phyloP scores from a whole-genome alignment of 192 early-diverging fungal species.

The Rhizophlyctis rosea region DNA sequence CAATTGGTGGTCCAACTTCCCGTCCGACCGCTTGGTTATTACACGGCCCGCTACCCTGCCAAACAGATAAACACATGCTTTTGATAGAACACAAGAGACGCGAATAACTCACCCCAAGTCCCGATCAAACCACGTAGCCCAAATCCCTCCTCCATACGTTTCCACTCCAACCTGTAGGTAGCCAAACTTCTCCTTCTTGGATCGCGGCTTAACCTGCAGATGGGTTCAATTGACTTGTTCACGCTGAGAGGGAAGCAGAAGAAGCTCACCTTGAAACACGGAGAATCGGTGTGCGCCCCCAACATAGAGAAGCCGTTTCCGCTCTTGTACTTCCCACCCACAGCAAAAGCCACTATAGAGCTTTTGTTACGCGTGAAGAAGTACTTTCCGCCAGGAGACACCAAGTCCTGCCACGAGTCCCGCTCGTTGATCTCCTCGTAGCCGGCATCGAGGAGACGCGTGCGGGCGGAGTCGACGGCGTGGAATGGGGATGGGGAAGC shows the following conservation, averaged over 20 bases:
- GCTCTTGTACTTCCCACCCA: slow-evolving; percentile 65
- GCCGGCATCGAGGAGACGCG: slow-evolving; percentile 68
- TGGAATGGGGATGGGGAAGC: slow-evolving; percentile 95
- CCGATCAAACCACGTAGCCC: slow-evolving; percentile 99
- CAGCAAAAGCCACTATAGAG: slow-evolving; percentile 76
- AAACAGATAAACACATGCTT: not conserved
- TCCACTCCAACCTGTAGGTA: slow-evolving; percentile 82
- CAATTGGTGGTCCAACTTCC: slow-evolving; percentile 65
- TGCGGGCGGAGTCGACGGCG: slow-evolving; percentile 76
- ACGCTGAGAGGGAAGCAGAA: not conserved
- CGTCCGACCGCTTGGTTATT: slow-evolving; percentile 69
- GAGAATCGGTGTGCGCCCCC: slow-evolving; percentile 96
- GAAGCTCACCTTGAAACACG: slow-evolving; percentile 79
- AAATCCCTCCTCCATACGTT: slow-evolving; percentile 92
- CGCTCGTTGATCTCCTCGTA: slow-evolving; percentile 89
- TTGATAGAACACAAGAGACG: not conserved
- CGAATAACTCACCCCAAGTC: slow-evolving; percentile 66
- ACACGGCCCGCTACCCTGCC: slow-evolving; percentile 85
- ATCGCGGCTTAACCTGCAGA: slow-evolving; percentile 84
- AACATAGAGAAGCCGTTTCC: slow-evolving; percentile 84
- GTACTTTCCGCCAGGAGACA: slow-evolving; percentile 84
- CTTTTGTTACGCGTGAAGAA: slow-evolving; percentile 94
- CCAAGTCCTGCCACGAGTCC: slow-evolving; percentile 69
- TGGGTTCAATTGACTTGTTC: not conserved
- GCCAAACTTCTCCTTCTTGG: slow-evolving; percentile 81